A percentile compares a stretch with the other conserved stretches of the same genome.
Evolutionary conservation across 2,329 filamentous ascomycete genomes (phyloP).

Genomic region (Hymenoscyphus albidus): DNA sequence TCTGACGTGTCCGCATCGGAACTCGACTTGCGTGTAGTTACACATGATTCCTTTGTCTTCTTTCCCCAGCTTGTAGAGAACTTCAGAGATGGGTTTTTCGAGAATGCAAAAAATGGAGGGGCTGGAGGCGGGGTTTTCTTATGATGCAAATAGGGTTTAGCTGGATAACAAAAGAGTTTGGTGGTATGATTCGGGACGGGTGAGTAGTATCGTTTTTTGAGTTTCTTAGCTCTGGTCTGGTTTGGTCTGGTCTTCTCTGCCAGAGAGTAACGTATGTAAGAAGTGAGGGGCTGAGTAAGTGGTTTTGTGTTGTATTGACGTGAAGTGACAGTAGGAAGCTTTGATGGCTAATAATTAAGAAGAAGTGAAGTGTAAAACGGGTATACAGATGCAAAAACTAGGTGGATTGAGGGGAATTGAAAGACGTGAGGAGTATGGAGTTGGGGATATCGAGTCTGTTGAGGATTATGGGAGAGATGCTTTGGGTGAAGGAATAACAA

Average conservation of each 20-base stretch:
- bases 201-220: background rate
- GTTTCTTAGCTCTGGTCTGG: background rate
- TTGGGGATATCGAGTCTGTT: background rate
- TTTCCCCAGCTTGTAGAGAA: background rate
- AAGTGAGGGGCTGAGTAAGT: background rate
- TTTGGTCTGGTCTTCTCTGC: background rate
- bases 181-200: background rate
- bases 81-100: background rate
- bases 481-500: background rate
- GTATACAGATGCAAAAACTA: constrained; percentile 13
- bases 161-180: background rate
- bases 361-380: background rate
- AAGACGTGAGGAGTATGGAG: background rate
- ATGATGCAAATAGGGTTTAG: background rate
- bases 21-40: constrained; percentile 57
- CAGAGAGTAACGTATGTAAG: background rate
- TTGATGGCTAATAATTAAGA: background rate
- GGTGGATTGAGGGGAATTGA: background rate
- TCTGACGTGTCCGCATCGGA: constrained; percentile 51
- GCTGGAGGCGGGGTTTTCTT: background rate
- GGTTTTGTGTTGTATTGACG: background rate
- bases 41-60: constrained; percentile 44
- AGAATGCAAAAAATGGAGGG: background rate
- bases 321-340: background rate
- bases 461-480: constrained; percentile 13